Base-by-base conservation (phyloP, 257 asterid species). In the Vinca minor region DNA sequence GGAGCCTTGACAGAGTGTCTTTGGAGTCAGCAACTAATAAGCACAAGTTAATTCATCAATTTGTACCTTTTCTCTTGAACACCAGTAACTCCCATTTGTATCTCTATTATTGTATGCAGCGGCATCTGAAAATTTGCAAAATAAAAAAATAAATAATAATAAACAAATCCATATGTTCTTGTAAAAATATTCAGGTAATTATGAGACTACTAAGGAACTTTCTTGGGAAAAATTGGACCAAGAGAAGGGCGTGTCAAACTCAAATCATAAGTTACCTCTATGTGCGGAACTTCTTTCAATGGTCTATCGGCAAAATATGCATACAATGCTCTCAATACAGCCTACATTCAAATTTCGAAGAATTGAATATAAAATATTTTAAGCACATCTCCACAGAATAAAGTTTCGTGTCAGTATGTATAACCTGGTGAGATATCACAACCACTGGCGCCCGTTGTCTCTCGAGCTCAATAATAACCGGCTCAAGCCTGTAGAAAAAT, bases 261-360 rank as follows among this genome's bases (percentile, higher is more conserved):
- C n/a, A n/a, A n/a, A n/a, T n/a, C 64, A 34, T 39, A 62, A 53
- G n/a, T 78, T 77, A 89, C 99, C 99, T 89, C 99, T 74, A 93
- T 81, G 77, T 89, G 85, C 39, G 99, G 97, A 70, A 89, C 74
- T 85, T 93, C 99, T 74, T 84, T 80, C 82, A 93, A 74, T 58
- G 99, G 99, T 80, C 97, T 83, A 78, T 93, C 99, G 26, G 97
- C 97, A 80, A 93, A 93, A 78, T 93, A 93, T 71, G 99, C 94
- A 74, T 93, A 93, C 79, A 93, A 74, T 67, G 99, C 97, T 78
- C 99, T 80, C 87, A 93, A 76, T 48, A 93, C 99, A 1, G 97
- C 99, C 99, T 93, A 38, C 62, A 71, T 64, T 13, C 35, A 73
- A 64, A 72, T 59, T 34, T 21, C 45, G 10, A 69, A 71, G 20